Conservation (phyloP, 208 protist genomes). For the Tritrichomonas foetus region DNA sequence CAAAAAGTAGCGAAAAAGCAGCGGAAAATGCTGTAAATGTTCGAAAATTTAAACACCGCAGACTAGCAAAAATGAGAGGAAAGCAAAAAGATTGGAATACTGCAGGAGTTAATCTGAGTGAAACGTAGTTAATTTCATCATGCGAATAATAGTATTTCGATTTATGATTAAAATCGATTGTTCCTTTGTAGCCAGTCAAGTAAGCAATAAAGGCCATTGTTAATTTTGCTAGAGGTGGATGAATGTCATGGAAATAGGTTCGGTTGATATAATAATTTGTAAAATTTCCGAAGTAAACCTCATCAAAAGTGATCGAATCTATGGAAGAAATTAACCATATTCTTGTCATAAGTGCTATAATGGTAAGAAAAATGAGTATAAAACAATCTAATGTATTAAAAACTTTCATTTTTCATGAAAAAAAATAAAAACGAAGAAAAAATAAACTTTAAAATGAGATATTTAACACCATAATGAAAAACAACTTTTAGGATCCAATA, state of each 20-base stretch:
- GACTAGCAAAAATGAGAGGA: background rate
- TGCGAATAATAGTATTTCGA: background rate
- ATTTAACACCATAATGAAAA: background rate
- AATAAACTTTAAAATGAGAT: background rate
- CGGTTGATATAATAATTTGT: constrained; percentile 13
- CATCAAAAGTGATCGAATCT: background rate
- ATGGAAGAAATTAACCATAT: background rate
- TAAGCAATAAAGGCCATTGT: background rate
- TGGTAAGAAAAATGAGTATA: too few species aligned
- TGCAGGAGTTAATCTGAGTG: background rate
- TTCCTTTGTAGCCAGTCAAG: background rate
- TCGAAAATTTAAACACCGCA: background rate
- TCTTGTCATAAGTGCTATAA: background rate
- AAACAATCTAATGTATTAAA: too few species aligned
- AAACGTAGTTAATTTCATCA: background rate
- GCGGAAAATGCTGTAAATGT: background rate
- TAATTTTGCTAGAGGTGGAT: constrained; percentile 12
- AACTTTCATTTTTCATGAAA: too few species aligned
- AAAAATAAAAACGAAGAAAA: too few species aligned
- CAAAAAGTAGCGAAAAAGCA: background rate
- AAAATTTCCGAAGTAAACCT: constrained; percentile 40
- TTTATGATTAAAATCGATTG: background rate
- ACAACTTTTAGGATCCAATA: background rate
- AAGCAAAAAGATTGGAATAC: background rate
- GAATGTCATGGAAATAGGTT: constrained; percentile 6